Evolutionary conservation across 2,329 filamentous ascomycete species (phyloP).

Genomic region (Trichophyton benhamiae): DNA sequence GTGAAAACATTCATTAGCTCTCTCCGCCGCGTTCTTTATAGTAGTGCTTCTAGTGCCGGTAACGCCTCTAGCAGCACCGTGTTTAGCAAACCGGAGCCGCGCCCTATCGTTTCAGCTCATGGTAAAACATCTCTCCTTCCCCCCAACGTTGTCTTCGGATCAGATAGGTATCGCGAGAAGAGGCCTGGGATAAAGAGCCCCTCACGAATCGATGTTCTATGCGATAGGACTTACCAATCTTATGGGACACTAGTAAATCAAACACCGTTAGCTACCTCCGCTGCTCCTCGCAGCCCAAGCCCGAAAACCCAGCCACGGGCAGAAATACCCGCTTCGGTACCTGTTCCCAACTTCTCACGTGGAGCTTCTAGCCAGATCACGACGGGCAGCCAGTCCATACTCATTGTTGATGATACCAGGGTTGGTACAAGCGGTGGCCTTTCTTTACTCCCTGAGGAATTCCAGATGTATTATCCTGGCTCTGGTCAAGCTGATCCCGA

Average conservation of each 20-base stretch:
- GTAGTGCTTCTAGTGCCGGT: slow-evolving; percentile 29
- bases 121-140: slow-evolving; percentile 33
- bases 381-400: slow-evolving; percentile 73
- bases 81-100: slow-evolving; percentile 1
- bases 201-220: slow-evolving; percentile 64
- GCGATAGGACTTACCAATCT: slow-evolving; percentile 64
- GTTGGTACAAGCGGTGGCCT: slow-evolving; percentile 12
- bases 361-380: slow-evolving; percentile 49
- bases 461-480: slow-evolving; percentile 2
- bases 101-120: slow-evolving; percentile 15
- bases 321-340: neutral
- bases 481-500: neutral
- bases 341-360: neutral
- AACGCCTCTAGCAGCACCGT: slow-evolving; percentile 7
- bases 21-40: slow-evolving; percentile 70
- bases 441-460: slow-evolving; percentile 4
- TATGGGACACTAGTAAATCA: slow-evolving; percentile 65
- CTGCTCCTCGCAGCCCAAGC: neutral
- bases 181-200: slow-evolving; percentile 38
- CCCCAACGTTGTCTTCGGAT: slow-evolving; percentile 34
- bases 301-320: neutral
- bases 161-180: slow-evolving; percentile 33
- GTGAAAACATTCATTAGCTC: slow-evolving; percentile 80
- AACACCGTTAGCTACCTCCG: neutral
- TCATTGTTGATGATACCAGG: slow-evolving; percentile 62